Conservation (phyloP, 2,329 filamentous ascomycete species). For the Anisogramma anomala region DNA sequence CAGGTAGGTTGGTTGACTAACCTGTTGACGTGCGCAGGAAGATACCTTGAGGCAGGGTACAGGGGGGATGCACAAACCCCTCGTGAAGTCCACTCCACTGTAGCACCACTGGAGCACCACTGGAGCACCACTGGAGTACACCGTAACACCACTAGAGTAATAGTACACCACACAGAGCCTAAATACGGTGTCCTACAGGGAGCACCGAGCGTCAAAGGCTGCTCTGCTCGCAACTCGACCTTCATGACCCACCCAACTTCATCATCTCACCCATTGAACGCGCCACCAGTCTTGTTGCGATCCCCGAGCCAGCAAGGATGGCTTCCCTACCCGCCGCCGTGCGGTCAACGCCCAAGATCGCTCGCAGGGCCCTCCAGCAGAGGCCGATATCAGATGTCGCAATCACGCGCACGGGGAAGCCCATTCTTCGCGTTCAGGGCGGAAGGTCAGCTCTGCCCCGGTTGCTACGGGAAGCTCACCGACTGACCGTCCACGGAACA, state of each 20-base stretch:
- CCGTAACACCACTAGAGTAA: too few species aligned
- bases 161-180: too few species aligned
- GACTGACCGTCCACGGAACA: conserved; percentile 24
- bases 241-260: conserved; percentile 18
- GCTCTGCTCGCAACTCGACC: conserved; percentile 11
- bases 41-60: too few species aligned
- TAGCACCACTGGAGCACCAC: too few species aligned
- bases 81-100: too few species aligned
- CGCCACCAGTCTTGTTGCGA: conserved; percentile 22
- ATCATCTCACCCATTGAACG: conserved; percentile 21
- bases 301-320: conserved; percentile 33
- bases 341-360: conserved; percentile 39
- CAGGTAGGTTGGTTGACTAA: too few species aligned
- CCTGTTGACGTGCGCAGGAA: too few species aligned
- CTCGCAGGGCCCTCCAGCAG: conserved; percentile 36
- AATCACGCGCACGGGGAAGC: conserved; percentile 93
- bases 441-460: conserved; percentile 56
- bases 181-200: too few species aligned
- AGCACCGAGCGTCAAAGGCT: too few species aligned
- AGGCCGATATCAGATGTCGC: conserved; percentile 66
- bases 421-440: conserved; percentile 77
- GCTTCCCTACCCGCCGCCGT: conserved; percentile 44
- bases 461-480: conserved; percentile 19
- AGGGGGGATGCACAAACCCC: too few species aligned
- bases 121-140: too few species aligned